Conservation (phyloP, 805 yeast genomes). For the Candida verbasci region DNA sequence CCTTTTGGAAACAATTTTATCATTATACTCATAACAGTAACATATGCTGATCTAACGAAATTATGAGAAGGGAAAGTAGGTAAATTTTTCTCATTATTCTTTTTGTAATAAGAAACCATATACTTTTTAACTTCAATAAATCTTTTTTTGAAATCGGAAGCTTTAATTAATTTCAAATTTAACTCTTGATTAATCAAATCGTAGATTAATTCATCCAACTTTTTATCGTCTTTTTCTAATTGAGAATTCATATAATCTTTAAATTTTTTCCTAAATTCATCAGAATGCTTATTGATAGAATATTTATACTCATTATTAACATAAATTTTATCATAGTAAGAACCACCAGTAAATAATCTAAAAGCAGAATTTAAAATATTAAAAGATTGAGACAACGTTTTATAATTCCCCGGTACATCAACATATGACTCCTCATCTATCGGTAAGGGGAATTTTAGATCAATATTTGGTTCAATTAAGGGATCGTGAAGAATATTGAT, state of each 20-base stretch:
- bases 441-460: constrained; percentile 36
- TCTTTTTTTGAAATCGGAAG: constrained; percentile 27
- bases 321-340: constrained; percentile 27
- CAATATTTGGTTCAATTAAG: constrained; percentile 24
- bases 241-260: constrained; percentile 28
- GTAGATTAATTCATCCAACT: constrained; percentile 32
- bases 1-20: constrained; percentile 40
- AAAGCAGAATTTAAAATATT: constrained; percentile 28
- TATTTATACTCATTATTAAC: constrained; percentile 28
- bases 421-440: constrained; percentile 28
- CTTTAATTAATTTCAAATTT: constrained; percentile 31
- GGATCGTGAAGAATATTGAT: constrained; percentile 36
- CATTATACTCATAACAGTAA: constrained; percentile 31
- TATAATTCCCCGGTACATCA: constrained; percentile 25
- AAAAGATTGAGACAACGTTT: constrained; percentile 17
- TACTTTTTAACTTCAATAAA: constrained; percentile 33
- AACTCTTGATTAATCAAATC: constrained; percentile 34
- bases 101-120: constrained; percentile 33
- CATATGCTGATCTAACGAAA: constrained; percentile 31
- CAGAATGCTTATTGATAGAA: constrained; percentile 28
- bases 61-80: constrained; percentile 25
- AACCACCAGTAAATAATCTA: constrained; percentile 22
- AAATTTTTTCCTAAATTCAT: constrained; percentile 23
- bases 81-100: constrained; percentile 32
- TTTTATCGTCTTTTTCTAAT: constrained; percentile 27